phyloP scores from a whole-genome alignment of 1,139 yeast genomes.

The Pichia sp. region DNA sequence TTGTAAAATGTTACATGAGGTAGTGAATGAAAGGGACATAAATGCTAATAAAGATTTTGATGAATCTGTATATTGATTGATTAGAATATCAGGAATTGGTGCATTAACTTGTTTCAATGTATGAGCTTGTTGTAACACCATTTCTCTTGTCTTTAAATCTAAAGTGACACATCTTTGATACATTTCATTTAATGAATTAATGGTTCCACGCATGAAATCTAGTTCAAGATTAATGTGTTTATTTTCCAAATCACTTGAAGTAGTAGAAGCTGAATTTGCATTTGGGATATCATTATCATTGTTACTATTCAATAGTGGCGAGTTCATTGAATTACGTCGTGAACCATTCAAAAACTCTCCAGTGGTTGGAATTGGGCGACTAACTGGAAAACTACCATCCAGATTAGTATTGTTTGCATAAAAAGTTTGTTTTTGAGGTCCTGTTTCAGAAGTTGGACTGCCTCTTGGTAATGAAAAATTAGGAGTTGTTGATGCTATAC shows the following conservation, averaged over 20 bases:
- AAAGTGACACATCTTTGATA: background rate
- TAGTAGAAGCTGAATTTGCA: background rate
- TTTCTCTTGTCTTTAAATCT: constrained; percentile 7
- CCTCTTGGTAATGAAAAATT: background rate
- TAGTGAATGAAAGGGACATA: constrained; percentile 2
- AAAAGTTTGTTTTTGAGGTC: background rate
- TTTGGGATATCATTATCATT: background rate
- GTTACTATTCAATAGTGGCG: background rate
- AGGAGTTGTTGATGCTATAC: background rate
- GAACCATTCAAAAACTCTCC: background rate
- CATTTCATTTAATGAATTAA: constrained; percentile 1
- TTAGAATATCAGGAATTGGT: constrained; percentile 1
- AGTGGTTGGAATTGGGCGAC: background rate
- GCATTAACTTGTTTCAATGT: background rate
- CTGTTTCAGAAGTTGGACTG: background rate
- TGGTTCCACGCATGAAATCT: background rate
- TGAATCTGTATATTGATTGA: constrained; percentile 6
- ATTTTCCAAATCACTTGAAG: background rate
- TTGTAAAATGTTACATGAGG: constrained; percentile 1
- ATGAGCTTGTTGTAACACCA: constrained; percentile 3
- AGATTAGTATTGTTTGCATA: too few relatives aligned
- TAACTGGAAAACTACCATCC: too few relatives aligned
- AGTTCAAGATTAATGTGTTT: constrained; percentile 2
- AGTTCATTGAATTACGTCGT: background rate
- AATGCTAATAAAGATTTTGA: constrained; percentile 4